Base-by-base conservation (phyloP, 352 stramenopile genomes). In the Globisporangium canariense region DNA sequence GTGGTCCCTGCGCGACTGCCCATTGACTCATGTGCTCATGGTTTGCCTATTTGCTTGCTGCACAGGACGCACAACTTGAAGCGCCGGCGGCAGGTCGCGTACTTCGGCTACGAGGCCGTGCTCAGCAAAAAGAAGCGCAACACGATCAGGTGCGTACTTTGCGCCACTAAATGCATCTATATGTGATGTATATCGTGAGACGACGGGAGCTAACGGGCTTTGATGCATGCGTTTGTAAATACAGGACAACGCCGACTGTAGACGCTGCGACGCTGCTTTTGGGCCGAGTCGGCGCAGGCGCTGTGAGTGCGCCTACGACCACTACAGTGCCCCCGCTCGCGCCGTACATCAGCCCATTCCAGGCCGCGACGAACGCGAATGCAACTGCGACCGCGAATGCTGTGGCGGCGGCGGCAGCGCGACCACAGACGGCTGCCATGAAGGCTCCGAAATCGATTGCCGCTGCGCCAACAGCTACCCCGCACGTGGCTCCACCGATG, bases 61-160 rank as follows among this genome's bases (percentile, higher is more conserved):
- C 67, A 40, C 65, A 91, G 82, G 28, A 67, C 60, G 38, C 86
- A 88, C 66, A 90, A 86, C 58, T 70, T 91, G 38, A 92, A 90
- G 70, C 80, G 86, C 53, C 67, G 81, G 36, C 76, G 75, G 56
- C 77, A 85, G 46, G 70, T 91, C 2, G 73, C 75, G 8, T 78
- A 79, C 57, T 69, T 89, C 18, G 86, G 83, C 40, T 92, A 93
- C 62, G 86, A 94, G 65, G 75, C 78, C 8, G 86, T 94, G 20
- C 61, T 94, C 28, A 93, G 76, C 59, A 74, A 80, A 34, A 89
- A 88, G 62, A 94, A 94, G 64, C 83, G 86, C 30, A 62, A 66
- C 9, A 54, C 64, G 0, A 58, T 83, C 54, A 60, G 40, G 50
- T 60, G 49, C 5, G 25, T 58, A 13, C 20, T 40, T 5, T n/a